A percentile compares a stretch with the other conserved stretches of the same genome.
phyloP scores from a whole-genome alignment of 345 rosid genomes.

The Raphanus raphanistrum region DNA sequence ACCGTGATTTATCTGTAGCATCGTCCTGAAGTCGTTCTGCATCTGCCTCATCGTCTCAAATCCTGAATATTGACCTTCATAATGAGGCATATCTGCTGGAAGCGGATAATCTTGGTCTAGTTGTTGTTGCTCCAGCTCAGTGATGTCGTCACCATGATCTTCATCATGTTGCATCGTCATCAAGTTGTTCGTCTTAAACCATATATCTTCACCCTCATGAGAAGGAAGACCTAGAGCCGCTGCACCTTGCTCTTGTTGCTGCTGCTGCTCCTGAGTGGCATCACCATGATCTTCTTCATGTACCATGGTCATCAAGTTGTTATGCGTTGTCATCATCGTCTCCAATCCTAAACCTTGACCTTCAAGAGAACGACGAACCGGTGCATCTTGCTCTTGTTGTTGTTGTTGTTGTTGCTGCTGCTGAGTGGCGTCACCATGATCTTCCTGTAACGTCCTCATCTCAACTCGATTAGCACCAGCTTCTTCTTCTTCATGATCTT shows the following conservation, averaged over 20 bases:
- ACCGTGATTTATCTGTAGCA: background rate
- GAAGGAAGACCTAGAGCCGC: no score
- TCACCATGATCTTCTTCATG: no score
- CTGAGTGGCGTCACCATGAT: background rate
- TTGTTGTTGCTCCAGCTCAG: background rate
- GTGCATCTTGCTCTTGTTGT: background rate
- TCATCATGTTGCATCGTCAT: background rate
- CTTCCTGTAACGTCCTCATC: background rate
- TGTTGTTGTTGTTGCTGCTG: background rate
- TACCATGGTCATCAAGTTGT: background rate
- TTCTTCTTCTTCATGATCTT: background rate
- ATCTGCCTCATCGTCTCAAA: no score
- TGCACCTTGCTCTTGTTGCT: no score
- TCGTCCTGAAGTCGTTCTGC: background rate
- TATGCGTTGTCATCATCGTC: background rate
- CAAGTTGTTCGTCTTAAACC: background rate
- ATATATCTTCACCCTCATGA: no score
- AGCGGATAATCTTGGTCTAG: background rate
- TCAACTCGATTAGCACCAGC: background rate
- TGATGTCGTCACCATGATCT: background rate
- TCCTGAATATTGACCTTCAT: no score
- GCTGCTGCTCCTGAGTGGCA: no score
- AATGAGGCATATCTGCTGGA: no score
- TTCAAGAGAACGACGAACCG: background rate
- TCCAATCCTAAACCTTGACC: background rate